Evolutionary conservation across 768 basidiomycete species (phyloP), one percentile per base, ranked within the genome.

Genomic region (Rhizopogon salebrosus): DNA sequence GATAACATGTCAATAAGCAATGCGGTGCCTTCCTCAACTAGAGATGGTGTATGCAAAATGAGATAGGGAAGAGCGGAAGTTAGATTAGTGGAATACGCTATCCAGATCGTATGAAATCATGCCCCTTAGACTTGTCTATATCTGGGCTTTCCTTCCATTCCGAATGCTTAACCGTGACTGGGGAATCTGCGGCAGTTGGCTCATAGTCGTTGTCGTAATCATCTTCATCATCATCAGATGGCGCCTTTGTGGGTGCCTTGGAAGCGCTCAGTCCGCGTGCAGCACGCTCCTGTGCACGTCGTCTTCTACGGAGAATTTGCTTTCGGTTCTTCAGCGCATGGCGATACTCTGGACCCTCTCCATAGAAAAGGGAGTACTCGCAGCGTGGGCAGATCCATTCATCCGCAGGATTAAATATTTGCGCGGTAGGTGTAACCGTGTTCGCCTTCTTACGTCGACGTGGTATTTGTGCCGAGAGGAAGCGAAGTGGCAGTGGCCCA

Each of bases 301-400:
- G 72, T 49, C 89, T 71, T 49, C 88, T 71, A 61, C 75, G 76
- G 58, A 94, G 72, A 42, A 94, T 85, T 77, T 85, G 87, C 74
- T 90, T 91, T 55, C 92, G 72, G 58, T 77, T 83, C 68, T 82
- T 72, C 54, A 92, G 72, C 39, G 84, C 86, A 41, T 77, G 73
- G 57, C 80, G 75, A 66, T 88, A 85, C 51, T 75, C 79, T 50
- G 70, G 53, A 37, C 88, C 88, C 48, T 87, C 86, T n/a, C 92
- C 92, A 65, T 88, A 98, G 68, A 95, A 95, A 52, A 98, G 64
- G 53, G 84, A 77, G 66, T 93, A 95, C 71, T 98, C 95, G 74
- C 95, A 98, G 62, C 88, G 89, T 56, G 88, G 81, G 66, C 95
- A 98, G 54, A 98, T 85, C 87, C 91, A 97, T 67, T 98, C 95